Conservation (phyloP, 2,329 filamentous ascomycete genomes). For the Aspergillus ustus region DNA sequence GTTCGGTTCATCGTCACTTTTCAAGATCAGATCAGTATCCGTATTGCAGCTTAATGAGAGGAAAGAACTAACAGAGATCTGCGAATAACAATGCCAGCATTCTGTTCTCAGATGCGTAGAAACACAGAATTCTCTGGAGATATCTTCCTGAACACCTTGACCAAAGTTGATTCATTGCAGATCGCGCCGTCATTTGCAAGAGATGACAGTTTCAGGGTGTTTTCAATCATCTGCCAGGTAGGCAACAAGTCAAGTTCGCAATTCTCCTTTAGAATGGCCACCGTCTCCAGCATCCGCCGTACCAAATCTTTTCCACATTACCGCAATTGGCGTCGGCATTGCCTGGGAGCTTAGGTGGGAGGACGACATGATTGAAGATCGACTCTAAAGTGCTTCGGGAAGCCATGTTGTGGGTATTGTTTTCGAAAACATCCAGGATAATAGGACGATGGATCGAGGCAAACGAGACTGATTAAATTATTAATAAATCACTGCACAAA, state of each 20-base stretch:
- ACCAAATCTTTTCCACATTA: conserved; percentile 34
- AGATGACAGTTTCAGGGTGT: conserved; percentile 22
- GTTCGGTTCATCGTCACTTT: conserved; percentile 22
- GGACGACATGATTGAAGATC: conserved; percentile 41
- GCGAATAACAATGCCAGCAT: conserved; percentile 53
- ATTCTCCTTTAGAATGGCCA: background rate
- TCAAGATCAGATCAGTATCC: conserved; percentile 2
- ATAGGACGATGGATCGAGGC: no score
- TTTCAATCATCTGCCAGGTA: conserved; percentile 13
- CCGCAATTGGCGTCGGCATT: conserved; percentile 35
- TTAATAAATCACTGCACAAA: no score
- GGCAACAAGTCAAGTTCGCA: background rate
- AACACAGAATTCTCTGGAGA: conserved; percentile 43
- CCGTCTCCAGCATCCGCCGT: conserved; percentile 29
- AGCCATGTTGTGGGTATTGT: conserved; percentile 12
- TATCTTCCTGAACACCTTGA: conserved; percentile 34
- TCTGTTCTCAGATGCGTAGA: conserved; percentile 54
- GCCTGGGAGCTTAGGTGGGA: conserved; percentile 46
- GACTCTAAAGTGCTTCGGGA: background rate
- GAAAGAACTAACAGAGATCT: conserved; percentile 20
- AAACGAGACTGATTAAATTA: no score
- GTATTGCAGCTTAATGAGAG: background rate
- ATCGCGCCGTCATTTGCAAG: conserved; percentile 20
- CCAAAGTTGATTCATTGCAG: conserved; percentile 29
- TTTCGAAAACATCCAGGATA: no score